Evolutionary conservation across 1,139 yeast species (phyloP), one percentile per base, ranked within the genome.

Genomic region (Lodderomyces oxycetoniae): DNA sequence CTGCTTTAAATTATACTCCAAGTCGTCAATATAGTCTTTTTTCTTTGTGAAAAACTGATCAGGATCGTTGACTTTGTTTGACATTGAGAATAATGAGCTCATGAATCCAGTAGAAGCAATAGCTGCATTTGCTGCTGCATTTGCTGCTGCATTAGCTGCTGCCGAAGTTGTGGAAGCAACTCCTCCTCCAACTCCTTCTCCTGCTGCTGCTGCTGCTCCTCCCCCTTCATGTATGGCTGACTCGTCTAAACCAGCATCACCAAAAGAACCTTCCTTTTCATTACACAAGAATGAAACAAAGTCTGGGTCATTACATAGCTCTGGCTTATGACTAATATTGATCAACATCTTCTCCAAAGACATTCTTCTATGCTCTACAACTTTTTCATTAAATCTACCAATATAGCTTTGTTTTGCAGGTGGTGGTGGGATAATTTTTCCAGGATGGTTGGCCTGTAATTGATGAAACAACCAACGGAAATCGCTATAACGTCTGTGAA

Each of bases 381-480:
- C 88, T 49, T 80, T 88, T 46, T 85, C 89, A 50, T 87, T 86
- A 59, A 82, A 83, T 44, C 95, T 68, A 3, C 96, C 96, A 39
- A 89, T 82, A 35, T 66, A 67, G 0, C 87, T 85, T 57, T 91
- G 97, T 52, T 93, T 93, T 25, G 87, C 86, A 1, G 99, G 98
- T 8, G 98, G 97, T 0, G 98, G 96, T 1, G 98, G 98, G 17
- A 93, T 80, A 27, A 93, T 82, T 38, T 74, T 68, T 1, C 98
- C 98, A 20, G 95, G 95, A 52, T 91, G 88, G 48, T 82, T 86
- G 44, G 76, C 75, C 50, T 85, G 87, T 22, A 91, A 65, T 48
- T 91, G 96, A 47, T 87, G 87, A 57, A 87, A 89, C 17, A 91
- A 69, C 97, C 97, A 67, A 66, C 74, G 65, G 58, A 87, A 87